Evolutionary conservation across 257 asterid genomes (phyloP).

Genomic region (Verbena officinalis): DNA sequence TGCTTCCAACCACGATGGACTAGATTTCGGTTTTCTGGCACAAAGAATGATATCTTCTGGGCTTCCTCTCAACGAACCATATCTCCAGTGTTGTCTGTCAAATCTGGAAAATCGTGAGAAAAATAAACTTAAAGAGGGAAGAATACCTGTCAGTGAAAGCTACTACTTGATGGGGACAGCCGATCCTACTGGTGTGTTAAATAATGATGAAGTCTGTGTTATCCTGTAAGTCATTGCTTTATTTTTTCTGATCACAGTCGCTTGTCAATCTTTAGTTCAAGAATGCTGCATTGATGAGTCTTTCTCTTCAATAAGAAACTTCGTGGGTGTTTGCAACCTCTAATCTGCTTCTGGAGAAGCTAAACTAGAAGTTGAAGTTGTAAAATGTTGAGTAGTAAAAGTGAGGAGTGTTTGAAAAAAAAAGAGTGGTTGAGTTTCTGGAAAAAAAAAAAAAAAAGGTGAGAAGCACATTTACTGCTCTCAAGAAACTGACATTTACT

Average conservation of each 20-base stretch:
- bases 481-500: no score
- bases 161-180: slow-evolving; percentile 89
- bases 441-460: no score
- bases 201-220: slow-evolving; percentile 71
- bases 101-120: slow-evolving; percentile 43
- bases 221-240: slow-evolving; percentile 60
- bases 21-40: slow-evolving; percentile 47
- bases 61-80: slow-evolving; percentile 73
- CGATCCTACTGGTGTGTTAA: slow-evolving; percentile 75
- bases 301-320: background rate
- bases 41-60: slow-evolving; percentile 74
- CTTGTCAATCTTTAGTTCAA: background rate
- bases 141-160: slow-evolving; percentile 70
- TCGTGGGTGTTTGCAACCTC: no score
- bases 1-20: slow-evolving; percentile 53
- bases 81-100: slow-evolving; percentile 62
- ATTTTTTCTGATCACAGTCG: background rate
- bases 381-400: no score
- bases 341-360: no score
- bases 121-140: slow-evolving; percentile 54
- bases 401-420: no score
- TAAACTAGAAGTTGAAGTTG: no score
- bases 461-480: no score
- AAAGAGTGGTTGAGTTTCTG: no score
- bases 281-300: slow-evolving; percentile 6